phyloP scores from a whole-genome alignment of 345 rosid genomes.

The Capsella bursapastoris region DNA sequence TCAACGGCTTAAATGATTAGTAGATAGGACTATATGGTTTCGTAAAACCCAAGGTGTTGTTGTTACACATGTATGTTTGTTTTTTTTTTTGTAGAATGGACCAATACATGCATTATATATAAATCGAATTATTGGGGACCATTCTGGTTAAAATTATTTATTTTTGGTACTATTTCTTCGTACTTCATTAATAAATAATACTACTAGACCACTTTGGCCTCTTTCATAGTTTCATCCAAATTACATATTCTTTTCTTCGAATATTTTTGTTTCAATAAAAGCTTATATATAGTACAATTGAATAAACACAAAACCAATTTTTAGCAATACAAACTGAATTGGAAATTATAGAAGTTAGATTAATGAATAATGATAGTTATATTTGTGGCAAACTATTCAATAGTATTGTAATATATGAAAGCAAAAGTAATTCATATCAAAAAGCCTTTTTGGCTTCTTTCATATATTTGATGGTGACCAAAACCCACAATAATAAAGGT shows the following conservation, averaged over 20 bases:
- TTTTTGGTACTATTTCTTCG: slow-evolving; percentile 38
- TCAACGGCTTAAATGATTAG: slow-evolving; percentile 31
- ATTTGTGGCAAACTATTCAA: slow-evolving; percentile 13
- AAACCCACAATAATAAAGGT: slow-evolving; percentile 14
- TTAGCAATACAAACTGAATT: neutral
- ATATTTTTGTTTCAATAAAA: too few relatives aligned
- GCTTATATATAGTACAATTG: too few relatives aligned
- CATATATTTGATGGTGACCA: slow-evolving; percentile 32
- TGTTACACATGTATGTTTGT: neutral
- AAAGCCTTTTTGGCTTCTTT: slow-evolving; percentile 29
- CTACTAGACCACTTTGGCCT: slow-evolving; percentile 21
- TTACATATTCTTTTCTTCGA: too few relatives aligned
- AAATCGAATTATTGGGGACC: slow-evolving; percentile 36
- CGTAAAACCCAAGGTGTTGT: slow-evolving; percentile 27
- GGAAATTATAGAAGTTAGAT: neutral
- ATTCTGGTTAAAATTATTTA: slow-evolving; percentile 39
- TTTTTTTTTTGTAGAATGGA: neutral
- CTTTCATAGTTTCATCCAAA: too few relatives aligned
- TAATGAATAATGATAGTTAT: neutral
- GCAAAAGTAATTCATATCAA: slow-evolving; percentile 24
- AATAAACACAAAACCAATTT: neutral
- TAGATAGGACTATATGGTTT: slow-evolving; percentile 28
- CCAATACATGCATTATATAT: slow-evolving; percentile 12
- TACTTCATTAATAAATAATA: slow-evolving; percentile 30
- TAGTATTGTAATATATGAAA: slow-evolving; percentile 23